Evolutionary conservation across 768 basidiomycete species (phyloP), one percentile per base, ranked within the genome.

Genomic region (Tricholoma sp.): DNA sequence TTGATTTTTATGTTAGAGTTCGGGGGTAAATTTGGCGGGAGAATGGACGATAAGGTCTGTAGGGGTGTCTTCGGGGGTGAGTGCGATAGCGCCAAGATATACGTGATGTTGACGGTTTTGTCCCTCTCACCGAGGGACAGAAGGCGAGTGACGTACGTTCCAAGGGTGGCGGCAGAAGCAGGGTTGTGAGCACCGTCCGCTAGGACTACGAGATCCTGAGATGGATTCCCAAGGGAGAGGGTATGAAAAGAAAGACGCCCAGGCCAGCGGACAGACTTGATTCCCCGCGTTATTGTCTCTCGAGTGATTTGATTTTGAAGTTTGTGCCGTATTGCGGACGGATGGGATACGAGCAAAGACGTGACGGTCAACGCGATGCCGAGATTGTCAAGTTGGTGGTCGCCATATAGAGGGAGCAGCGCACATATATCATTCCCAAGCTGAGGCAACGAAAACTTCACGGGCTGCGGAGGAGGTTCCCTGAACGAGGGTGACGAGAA

Each of bases 161-260:
- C 79, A 10, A 98, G 81, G 0, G 82, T 81, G 27, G 69, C 61
- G 0, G 93, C 80, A 0, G 93, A 93, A 5, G 91, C 86, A 6
- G 85, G 73, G 67, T 98, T 99, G 69, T 98, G 97, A 0, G 97
- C 96, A 3, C 97, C 97, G 65, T 99, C 97, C 4, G 87, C 88
- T 10, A 98, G 79, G 11, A 95, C 71, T 7, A 80, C 60, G 10
- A 72, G 59, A 6, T 59, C 54, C 21, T 58, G 41, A 11, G 45
- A 22, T 14, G 65, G 57, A 32, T 49, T 34, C 10, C 60, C 54
- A n/a, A 70, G 58, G 57, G 62, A 65, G 59, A 80, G 43, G 3
- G 63, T 60, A 59, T 83, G 83, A 70, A 87, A 97, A 0, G 88
- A 88, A 11, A 98, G 80, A 54, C 96, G 76, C 4, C 96, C 96